Base-by-base conservation (phyloP, 768 basidiomycete genomes). In the Atractiella rhizophila region DNA sequence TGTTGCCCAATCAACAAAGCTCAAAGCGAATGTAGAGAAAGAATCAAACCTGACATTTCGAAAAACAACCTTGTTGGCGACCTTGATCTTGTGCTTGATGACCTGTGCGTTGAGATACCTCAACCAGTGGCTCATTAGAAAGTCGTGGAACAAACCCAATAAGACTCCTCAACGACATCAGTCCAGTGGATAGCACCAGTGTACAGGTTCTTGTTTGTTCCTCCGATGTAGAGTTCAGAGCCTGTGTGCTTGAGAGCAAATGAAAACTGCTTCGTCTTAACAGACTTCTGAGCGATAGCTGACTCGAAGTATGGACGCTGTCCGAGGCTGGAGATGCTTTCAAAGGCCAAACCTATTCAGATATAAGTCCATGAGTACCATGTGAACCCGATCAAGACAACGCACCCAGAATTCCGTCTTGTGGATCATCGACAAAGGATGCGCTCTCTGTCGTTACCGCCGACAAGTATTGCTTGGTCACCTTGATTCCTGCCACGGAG, bases 361-460 rank as follows among this genome's bases (percentile, higher is more conserved):
- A 54, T 28, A 50, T 41, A 5, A 49, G 49, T 15, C 56, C 23
- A 2, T 21, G 18, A 10, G 63, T 50, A 31, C 67, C 50, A 37
- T 63, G 62, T 49, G 72, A 63, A 20, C 63, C 61, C 46, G 72
- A 70, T 16, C 34, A 44, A 42, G 43, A 52, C 6, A 37, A 49
- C 45, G 51, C 46, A n/a, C 52, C 54, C 39, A 48, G 35, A 20
- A 55, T 37, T 25, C 51, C 52, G 30, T 51, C 53, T 35, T 48
- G 35, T 5, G 49, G 49, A 8, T 48, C 48, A 19, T 39, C 28
- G 1, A 30, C 29, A 35, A 42, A 50, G 12, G 32, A 36, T 2
- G 27, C 6, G 0, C 39, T 40, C 16, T 52, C 43, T 6, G 45
- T 38, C 10, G 52, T 57, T 18, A 68, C 66, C 18, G 61, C 60